Conservation (phyloP, 2,329 filamentous ascomycete genomes). For the Nothophaeocryptopus gaeumannii region DNA sequence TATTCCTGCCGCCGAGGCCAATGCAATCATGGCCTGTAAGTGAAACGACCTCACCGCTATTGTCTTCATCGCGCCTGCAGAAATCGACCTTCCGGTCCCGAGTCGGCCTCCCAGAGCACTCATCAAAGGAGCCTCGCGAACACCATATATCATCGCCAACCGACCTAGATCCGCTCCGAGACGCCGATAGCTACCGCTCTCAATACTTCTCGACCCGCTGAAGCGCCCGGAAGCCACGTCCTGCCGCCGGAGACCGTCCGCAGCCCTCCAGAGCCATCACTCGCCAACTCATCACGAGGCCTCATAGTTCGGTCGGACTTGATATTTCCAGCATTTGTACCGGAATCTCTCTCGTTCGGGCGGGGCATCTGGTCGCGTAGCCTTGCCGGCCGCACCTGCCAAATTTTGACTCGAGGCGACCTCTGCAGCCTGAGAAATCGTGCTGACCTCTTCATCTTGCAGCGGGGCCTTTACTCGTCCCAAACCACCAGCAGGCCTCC, state of each 20-base stretch:
- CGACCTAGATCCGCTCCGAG: constrained; percentile 16
- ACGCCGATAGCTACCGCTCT: constrained; percentile 18
- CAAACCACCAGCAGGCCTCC: constrained; percentile 54
- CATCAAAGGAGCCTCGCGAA: constrained; percentile 28
- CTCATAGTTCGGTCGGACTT: constrained; percentile 41
- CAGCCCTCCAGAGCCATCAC: constrained; percentile 25
- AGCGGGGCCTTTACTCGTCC: constrained; percentile 63
- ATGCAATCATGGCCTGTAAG: constrained; percentile 59
- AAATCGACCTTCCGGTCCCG: constrained; percentile 13
- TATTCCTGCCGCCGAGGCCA: constrained; percentile 25
- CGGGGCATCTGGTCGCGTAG: constrained; percentile 45
- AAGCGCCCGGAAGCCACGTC: constrained; percentile 11
- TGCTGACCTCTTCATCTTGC: constrained; percentile 43
- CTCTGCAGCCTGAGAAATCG: constrained; percentile 28
- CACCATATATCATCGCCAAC: constrained; percentile 30
- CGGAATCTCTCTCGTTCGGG: constrained; percentile 32
- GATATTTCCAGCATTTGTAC: constrained; percentile 30
- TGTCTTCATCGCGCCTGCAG: constrained; percentile 21
- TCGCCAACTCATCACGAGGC: constrained; percentile 26
- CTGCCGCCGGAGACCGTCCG: constrained; percentile 19
- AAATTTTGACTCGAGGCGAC: constrained; percentile 35
- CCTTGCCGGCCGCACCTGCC: constrained; percentile 22
- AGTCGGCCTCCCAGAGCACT: constrained; percentile 20
- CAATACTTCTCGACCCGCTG: constrained; percentile 12
- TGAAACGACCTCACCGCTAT: constrained; percentile 39